A percentile compares a stretch with the other conserved stretches of the same genome.
phyloP scores from a whole-genome alignment of 2,329 filamentous ascomycete species.

The Fusarium sp. region DNA sequence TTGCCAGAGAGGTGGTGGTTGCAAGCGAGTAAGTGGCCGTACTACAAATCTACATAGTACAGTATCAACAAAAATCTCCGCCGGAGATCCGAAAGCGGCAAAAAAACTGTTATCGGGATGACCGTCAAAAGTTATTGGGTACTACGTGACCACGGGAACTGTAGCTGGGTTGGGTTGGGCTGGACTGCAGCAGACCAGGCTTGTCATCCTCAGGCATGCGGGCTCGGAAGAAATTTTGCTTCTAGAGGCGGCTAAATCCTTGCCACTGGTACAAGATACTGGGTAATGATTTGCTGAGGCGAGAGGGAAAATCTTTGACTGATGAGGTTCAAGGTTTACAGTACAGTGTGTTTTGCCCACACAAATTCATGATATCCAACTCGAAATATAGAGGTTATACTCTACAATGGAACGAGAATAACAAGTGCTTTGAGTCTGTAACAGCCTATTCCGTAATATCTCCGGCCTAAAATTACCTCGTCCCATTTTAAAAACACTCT shows the following conservation, averaged over 20 bases:
- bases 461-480: slow-evolving; percentile 35
- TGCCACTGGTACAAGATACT: slow-evolving; percentile 25
- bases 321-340: slow-evolving; percentile 13
- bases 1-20: slow-evolving; percentile 8
- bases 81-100: slow-evolving; percentile 35
- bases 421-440: not conserved
- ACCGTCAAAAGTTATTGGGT: slow-evolving; percentile 24
- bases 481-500: slow-evolving; percentile 35
- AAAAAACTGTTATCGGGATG: slow-evolving; percentile 23
- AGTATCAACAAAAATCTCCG: not conserved
- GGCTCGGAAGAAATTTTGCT: slow-evolving; percentile 17
- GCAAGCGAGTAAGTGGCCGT: slow-evolving; percentile 32
- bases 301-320: slow-evolving; percentile 11
- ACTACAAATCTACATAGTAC: not conserved
- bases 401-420: not conserved
- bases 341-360: slow-evolving; percentile 14
- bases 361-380: not conserved
- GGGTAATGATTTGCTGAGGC: slow-evolving; percentile 18
- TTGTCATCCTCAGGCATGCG: slow-evolving; percentile 16
- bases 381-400: not conserved
- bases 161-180: slow-evolving; percentile 1
- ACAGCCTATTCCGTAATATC: slow-evolving; percentile 1
- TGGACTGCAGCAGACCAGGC: slow-evolving; percentile 15
- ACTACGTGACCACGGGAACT: not conserved
- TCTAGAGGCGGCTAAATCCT: slow-evolving; percentile 32